Conservation (phyloP, 2,329 filamentous ascomycete species). For the Penicillium sp. region DNA sequence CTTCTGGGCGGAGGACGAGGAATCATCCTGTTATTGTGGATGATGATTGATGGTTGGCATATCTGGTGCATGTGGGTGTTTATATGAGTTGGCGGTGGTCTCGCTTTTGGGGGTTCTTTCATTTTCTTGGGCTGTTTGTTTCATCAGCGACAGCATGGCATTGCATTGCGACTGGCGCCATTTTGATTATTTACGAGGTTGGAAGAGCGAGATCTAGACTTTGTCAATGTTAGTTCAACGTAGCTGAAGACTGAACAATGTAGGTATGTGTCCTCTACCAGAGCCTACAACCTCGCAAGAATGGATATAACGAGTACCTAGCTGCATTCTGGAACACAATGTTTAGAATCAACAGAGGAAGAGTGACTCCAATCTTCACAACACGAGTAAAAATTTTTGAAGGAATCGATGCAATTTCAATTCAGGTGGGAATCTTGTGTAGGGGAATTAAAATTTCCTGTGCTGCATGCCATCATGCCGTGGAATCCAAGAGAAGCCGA, state of each 20-base stretch:
- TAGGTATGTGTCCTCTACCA: neutral
- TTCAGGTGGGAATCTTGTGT: conserved; percentile 24
- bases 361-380: neutral
- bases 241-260: neutral
- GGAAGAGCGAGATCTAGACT: conserved; percentile 3
- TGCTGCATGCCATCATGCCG: conserved; percentile 20
- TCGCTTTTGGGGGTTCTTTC: neutral
- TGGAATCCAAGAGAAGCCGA: conserved; percentile 10
- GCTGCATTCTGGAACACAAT: neutral
- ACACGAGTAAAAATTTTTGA: neutral
- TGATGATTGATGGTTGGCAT: conserved; percentile 14
- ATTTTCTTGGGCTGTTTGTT: conserved; percentile 1
- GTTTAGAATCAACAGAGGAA: neutral
- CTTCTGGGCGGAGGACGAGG: conserved; percentile 35
- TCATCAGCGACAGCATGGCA: conserved; percentile 4
- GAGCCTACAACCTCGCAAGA: neutral
- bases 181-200: conserved; percentile 2
- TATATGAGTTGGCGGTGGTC: neutral
- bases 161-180: conserved; percentile 23
- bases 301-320: neutral
- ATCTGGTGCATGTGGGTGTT: neutral
- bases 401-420: conserved; percentile 13
- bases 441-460: conserved; percentile 16
- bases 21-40: conserved; percentile 26
- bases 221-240: neutral